Percentiles rank a stretch among this genome's conserved stretches.
phyloP scores from a whole-genome alignment of 805 yeast species.

The Candida wancherniae region DNA sequence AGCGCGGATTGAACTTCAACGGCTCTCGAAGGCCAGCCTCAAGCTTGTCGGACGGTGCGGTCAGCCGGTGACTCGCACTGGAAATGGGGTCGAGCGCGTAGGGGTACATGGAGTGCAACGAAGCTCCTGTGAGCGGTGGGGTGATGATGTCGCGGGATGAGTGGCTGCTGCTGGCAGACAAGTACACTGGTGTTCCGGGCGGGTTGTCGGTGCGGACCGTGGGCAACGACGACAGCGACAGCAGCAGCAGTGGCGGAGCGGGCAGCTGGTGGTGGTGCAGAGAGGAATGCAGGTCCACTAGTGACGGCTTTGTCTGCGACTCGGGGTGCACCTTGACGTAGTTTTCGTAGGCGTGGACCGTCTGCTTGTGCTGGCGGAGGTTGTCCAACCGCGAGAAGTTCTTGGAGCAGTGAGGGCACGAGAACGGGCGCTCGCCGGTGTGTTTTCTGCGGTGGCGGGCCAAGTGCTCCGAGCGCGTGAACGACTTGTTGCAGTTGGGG shows the following conservation, averaged over 20 bases:
- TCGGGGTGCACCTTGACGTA: constrained; percentile 1
- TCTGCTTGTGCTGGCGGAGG: constrained; percentile 84
- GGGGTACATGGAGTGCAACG: too few relatives aligned
- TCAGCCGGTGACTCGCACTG: too few relatives aligned
- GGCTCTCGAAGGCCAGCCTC: constrained; percentile 15
- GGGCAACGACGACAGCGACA: constrained; percentile 1
- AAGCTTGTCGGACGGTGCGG: too few relatives aligned
- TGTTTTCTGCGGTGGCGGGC: constrained; percentile 91
- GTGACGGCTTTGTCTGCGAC: neutral
- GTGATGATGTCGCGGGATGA: too few relatives aligned
- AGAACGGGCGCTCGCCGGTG: constrained; percentile 91
- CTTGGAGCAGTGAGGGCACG: constrained; percentile 77
- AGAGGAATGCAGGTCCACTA: neutral
- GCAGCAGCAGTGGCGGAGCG: neutral
- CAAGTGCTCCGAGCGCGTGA: constrained; percentile 86
- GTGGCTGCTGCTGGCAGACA: too few relatives aligned
- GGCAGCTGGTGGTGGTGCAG: neutral
- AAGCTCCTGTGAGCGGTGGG: too few relatives aligned
- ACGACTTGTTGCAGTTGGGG: constrained; percentile 82
- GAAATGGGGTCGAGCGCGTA: too few relatives aligned
- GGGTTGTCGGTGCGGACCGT: too few relatives aligned
- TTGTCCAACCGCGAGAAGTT: constrained; percentile 82
- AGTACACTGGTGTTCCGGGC: too few relatives aligned
- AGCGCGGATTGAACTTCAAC: constrained; percentile 31
- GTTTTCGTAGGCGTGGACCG: constrained; percentile 47